phyloP scores from a whole-genome alignment of 306 rosid species.

The Cucumis melo region DNA sequence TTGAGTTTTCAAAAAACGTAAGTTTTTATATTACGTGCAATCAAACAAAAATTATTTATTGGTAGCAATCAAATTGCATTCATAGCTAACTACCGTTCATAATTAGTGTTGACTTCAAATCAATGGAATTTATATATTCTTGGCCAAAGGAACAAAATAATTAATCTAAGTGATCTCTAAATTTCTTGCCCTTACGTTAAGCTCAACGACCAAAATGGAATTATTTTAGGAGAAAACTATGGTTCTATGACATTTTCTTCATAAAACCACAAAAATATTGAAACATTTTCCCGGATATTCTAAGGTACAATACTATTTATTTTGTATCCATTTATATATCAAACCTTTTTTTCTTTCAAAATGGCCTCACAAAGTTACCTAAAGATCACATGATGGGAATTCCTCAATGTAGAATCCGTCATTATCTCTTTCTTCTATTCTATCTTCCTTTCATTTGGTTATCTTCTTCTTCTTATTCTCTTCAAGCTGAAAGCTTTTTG shows the following conservation, averaged over 20 bases:
- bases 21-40: not conserved
- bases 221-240: not conserved
- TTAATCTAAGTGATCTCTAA: not conserved
- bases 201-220: no score
- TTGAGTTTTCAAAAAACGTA: no score
- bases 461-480: not conserved
- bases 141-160: not conserved
- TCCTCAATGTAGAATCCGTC: not conserved
- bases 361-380: not conserved
- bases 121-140: not conserved
- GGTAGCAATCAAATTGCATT: no score
- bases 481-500: not conserved
- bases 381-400: not conserved
- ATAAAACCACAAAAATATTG: not conserved
- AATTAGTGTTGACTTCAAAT: not conserved
- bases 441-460: not conserved
- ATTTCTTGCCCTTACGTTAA: not conserved
- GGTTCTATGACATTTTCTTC: not conserved
- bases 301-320: no score
- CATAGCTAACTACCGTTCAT: not conserved
- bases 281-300: not conserved
- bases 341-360: not conserved
- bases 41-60: not conserved
- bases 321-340: not conserved
- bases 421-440: not conserved